Evolutionary conservation across 1,284 basidiomycete species (phyloP).

Genomic region (Agroathelia rolfsii): DNA sequence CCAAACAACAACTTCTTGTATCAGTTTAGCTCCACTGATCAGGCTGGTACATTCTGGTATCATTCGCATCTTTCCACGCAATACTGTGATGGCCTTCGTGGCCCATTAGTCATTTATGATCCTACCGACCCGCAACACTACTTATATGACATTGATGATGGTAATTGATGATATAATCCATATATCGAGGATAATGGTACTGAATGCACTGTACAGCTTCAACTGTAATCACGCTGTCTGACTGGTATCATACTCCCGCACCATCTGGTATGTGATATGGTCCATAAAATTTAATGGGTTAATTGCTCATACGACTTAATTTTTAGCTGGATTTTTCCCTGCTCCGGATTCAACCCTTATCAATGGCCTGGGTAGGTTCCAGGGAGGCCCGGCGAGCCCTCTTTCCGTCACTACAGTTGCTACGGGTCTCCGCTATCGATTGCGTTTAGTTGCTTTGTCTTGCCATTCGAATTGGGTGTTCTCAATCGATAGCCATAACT

Average conservation of each 20-base stretch:
- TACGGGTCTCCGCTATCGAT: constrained; percentile 32
- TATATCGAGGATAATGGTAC: background rate
- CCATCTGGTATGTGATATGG: constrained; percentile 9
- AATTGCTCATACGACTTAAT: no score
- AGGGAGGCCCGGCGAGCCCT: constrained; percentile 19
- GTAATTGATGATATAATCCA: constrained; percentile 11
- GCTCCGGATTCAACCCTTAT: constrained; percentile 20
- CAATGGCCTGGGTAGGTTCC: constrained; percentile 24
- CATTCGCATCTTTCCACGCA: constrained; percentile 20
- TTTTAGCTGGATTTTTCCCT: no score
- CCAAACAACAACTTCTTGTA: constrained; percentile 28
- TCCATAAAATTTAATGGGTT: no score
- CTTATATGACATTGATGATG: constrained; percentile 34
- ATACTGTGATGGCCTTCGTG: constrained; percentile 34
- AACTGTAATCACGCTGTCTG: constrained; percentile 25
- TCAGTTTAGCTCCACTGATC: constrained; percentile 18
- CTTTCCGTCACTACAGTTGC: constrained; percentile 25
- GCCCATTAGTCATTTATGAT: constrained; percentile 32
- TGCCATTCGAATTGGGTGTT: constrained; percentile 29
- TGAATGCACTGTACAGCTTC: constrained; percentile 16
- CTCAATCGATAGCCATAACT: constrained; percentile 36
- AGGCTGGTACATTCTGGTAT: constrained; percentile 26
- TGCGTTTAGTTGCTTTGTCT: constrained; percentile 45
- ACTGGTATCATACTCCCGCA: constrained; percentile 28
- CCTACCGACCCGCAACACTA: constrained; percentile 26